A percentile compares a stretch with the other conserved stretches of the same genome.
Evolutionary conservation across 495 filamentous ascomycete species (phyloP).

Genomic region (Penicillium cataractarum): DNA sequence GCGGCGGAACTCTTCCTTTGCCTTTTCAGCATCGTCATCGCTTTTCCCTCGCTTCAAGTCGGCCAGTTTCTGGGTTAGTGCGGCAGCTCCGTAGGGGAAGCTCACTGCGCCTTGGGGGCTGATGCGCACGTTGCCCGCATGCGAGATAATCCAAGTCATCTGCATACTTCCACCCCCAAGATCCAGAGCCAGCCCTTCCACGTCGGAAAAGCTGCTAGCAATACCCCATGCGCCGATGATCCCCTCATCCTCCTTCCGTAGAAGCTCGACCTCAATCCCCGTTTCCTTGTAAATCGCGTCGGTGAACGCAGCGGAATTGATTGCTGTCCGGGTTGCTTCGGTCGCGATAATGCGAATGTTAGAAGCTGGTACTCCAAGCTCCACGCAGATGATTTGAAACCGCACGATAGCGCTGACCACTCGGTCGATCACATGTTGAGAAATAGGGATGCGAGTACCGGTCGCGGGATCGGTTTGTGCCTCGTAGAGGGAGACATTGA

Average conservation of each 20-base stretch:
- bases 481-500: constrained; percentile 87
- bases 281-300: constrained; percentile 61
- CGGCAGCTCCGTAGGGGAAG: constrained; percentile 88
- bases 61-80: constrained; percentile 64
- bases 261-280: constrained; percentile 68
- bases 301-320: constrained; percentile 71
- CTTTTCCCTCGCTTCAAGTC: constrained; percentile 43
- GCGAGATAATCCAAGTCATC: constrained; percentile 78
- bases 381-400: constrained; percentile 74
- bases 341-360: constrained; percentile 81
- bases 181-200: constrained; percentile 80
- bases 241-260: constrained; percentile 81
- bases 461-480: constrained; percentile 61
- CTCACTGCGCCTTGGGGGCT: constrained; percentile 51
- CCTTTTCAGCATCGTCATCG: constrained; percentile 30
- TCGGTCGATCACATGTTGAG: constrained; percentile 59
- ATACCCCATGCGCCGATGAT: constrained; percentile 83
- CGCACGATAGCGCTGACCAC: constrained; percentile 67
- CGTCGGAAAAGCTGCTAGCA: constrained; percentile 69
- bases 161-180: constrained; percentile 91
- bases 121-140: constrained; percentile 54
- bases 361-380: constrained; percentile 62
- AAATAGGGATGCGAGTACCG: constrained; percentile 58
- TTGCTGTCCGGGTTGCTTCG: constrained; percentile 82
- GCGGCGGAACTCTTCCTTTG: constrained; percentile 47